Conservation (phyloP, 2,329 filamentous ascomycete genomes). For the Aspergillus tanneri region DNA sequence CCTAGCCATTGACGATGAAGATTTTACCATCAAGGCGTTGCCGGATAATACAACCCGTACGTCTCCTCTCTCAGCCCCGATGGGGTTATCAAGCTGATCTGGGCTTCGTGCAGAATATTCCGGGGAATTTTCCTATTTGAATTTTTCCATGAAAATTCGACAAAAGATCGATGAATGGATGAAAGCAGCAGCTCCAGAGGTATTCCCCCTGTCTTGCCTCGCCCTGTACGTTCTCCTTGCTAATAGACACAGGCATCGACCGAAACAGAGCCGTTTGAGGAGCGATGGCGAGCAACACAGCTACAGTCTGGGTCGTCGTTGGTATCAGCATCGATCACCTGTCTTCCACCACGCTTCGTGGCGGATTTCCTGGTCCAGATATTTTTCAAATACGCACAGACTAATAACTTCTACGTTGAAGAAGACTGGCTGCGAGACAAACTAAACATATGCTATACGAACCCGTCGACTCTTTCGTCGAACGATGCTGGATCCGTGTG, state of each 20-base stretch:
- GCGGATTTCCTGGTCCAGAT: conserved; percentile 45
- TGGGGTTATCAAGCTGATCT: background rate
- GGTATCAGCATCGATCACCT: conserved; percentile 39
- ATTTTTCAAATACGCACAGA: conserved; percentile 47
- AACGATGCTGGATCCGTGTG: conserved; percentile 44
- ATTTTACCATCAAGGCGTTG: conserved; percentile 42
- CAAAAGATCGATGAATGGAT: conserved; percentile 47
- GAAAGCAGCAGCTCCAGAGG: conserved; percentile 38
- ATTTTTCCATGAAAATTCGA: conserved; percentile 46
- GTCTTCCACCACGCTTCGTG: conserved; percentile 45
- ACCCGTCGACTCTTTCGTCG: conserved; percentile 34
- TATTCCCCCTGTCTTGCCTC: conserved; percentile 19
- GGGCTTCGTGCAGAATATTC: conserved; percentile 40
- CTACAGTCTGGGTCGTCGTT: conserved; percentile 41
- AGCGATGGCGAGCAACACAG: conserved; percentile 45
- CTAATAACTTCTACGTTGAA: conserved; percentile 47
- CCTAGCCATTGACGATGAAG: conserved; percentile 43
- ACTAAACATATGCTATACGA: conserved; percentile 39
- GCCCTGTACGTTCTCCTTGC: background rate
- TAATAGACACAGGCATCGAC: conserved; percentile 31
- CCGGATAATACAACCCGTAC: conserved; percentile 42
- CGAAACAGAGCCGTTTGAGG: conserved; percentile 41
- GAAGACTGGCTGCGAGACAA: conserved; percentile 43
- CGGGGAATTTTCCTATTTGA: conserved; percentile 47
- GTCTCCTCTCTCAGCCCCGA: conserved; percentile 9